A percentile compares a stretch with the other conserved stretches of the same genome.
Evolutionary conservation across 441 rosid species (phyloP).

Genomic region (Manihot esculenta): DNA sequence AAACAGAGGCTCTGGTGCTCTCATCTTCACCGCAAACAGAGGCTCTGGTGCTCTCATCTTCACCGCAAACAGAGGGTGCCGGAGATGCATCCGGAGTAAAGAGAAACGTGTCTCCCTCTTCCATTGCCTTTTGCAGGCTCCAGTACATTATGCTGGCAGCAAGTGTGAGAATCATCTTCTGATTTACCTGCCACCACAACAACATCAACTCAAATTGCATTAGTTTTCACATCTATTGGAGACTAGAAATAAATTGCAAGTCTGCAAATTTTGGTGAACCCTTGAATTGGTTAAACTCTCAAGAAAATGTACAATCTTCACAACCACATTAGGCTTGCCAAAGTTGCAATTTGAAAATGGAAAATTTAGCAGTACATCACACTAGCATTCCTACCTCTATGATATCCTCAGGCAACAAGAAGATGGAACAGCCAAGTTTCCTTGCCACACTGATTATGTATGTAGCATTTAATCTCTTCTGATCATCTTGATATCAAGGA

Average conservation of each 20-base stretch:
- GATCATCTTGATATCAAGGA: constrained; percentile 47
- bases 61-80: constrained; percentile 63
- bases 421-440: constrained; percentile 89
- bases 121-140: constrained; percentile 72
- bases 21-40: constrained; percentile 79
- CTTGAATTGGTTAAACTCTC: no score
- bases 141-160: constrained; percentile 92
- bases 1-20: constrained; percentile 56
- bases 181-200: constrained; percentile 70
- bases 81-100: constrained; percentile 60
- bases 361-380: not conserved
- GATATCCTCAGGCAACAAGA: constrained; percentile 89
- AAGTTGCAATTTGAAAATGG: no score
- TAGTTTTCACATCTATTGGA: no score
- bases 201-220: not conserved
- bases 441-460: constrained; percentile 85
- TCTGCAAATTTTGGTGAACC: no score
- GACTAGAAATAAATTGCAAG: no score
- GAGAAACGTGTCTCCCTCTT: constrained; percentile 42
- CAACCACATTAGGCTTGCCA: no score
- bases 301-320: no score
- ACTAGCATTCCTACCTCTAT: constrained; percentile 55
- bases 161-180: constrained; percentile 90
- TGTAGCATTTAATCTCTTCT: constrained; percentile 86
- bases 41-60: no score